Base-by-base conservation (phyloP, 768 basidiomycete species). In the Mycena filopes region DNA sequence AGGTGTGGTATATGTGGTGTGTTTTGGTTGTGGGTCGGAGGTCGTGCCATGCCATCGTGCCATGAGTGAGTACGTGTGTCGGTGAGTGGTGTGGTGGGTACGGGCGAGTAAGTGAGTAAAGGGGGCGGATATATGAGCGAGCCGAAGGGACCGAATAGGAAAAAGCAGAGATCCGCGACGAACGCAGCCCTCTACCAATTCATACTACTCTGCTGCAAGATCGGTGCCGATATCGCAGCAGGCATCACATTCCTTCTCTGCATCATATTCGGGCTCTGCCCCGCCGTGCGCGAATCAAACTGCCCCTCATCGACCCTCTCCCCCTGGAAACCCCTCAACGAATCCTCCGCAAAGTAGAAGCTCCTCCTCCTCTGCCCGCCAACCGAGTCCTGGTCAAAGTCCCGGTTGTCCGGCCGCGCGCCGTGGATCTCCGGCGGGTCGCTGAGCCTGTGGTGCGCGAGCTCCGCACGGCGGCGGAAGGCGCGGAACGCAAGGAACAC, bases 301-400 rank as follows among this genome's bases (percentile, higher is more conserved):
- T 75, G 79, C 67, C 75, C 76, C 46, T 83, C 79, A 49, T 79
- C 81, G 41, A 67, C 69, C 56, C 68, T 77, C 59, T 70, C 75
- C 33, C 78, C 76, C 71, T 85, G 82, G 74, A 75, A 87, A 16
- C 89, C 89, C 42, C 91, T 80, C 75, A 95, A 75, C 67, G 89
- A 90, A 74, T 95, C 93, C 79, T 94, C 94, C 4, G 93, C 93
- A 72, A 87, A 95, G 77, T 94, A 95, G 81, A 94, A 95, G 67
- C 90, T 92, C 63, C 92, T 75, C 57, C 93, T 80, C 61, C 93
- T 82, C 74, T 87, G 86, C 9, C 86, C 92, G 23, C 91, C 92
- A 2, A 93, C 77, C 58, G 86, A 88, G 70, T 93, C 92, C 72
- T 87, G 86, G 72, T 94, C 93, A 72, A 93, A 93, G 41, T 92